Base-by-base conservation (phyloP, 2,329 filamentous ascomycete genomes). In the Paecilomyces niveus region DNA sequence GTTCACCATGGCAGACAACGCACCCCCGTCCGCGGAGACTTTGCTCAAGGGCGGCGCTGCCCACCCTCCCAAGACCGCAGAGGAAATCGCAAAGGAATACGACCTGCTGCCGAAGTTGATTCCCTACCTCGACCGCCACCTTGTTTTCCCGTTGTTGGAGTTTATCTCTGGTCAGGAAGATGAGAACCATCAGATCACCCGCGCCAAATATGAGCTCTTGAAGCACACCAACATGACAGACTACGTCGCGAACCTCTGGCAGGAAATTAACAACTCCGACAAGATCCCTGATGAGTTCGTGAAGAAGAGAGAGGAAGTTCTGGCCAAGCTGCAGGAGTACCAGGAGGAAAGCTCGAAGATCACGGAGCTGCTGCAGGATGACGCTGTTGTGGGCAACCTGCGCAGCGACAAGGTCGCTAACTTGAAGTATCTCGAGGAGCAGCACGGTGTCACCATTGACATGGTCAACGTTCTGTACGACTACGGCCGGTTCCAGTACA, bases 171-270 rank as follows among this genome's bases (percentile, higher is more conserved):
- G 88, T 72, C 87, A 90, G 75, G 88, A 96, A 65, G 87, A 92
- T 74, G 89, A 92, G 70, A 84, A 86, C 67, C 84, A 83, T 69
- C 87, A 92, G 74, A 87, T 96, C 68, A 88, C 88, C 63, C 85
- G 89, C 73, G 87, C 92, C 68, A 96, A 96, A 78, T 96, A 93
- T 76, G 88, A 93, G 78, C 86, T 99, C 59, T 86, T 99, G 67
- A 93, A 96, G 81, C 88, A 92, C 76, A 97, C 94, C 71, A 97
- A 97, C 83, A 99, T 99, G 94, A 94, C 89, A 70, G 94, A 99
- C 78, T 99, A 96, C 75, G 90, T 97, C 57, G 92, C 92, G 71
- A 89, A 88, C 70, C 81, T 99, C 66, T 91, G 96, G 82, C 89
- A 89, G 74, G 89, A 97, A 71, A 85, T 99, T 65, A 86, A 97